Percentiles rank a stretch among this genome's conserved stretches.
Evolutionary conservation across 352 stramenopile genomes (phyloP).

Genomic region (Vaucheria bursata): DNA sequence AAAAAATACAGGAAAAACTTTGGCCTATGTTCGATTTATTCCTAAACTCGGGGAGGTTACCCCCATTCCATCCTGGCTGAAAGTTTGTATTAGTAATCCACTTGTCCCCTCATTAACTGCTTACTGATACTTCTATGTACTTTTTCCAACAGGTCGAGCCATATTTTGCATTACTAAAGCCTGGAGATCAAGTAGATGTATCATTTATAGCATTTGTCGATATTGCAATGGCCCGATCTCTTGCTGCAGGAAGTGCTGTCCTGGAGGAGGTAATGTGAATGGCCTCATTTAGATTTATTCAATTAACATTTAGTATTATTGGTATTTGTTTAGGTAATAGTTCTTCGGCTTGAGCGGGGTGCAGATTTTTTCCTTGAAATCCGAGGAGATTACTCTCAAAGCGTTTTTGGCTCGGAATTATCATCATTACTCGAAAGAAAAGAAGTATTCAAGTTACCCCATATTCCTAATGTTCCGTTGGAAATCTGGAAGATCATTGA

Average conservation of each 20-base stretch:
- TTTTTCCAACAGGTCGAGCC: conserved; percentile 31
- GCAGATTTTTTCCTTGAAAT: conserved; percentile 39
- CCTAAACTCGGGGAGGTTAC: conserved; percentile 31
- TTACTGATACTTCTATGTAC: background rate
- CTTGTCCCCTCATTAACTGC: background rate
- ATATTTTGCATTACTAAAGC: conserved; percentile 29
- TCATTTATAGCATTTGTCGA: conserved; percentile 24
- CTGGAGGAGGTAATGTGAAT: conserved; percentile 21
- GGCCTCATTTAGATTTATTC: background rate
- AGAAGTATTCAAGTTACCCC: background rate
- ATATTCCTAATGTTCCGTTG: background rate
- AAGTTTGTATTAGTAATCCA: background rate
- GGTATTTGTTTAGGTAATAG: background rate
- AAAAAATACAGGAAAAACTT: conserved; percentile 9
- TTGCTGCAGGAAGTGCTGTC: background rate
- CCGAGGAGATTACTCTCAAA: conserved; percentile 17
- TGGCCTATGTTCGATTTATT: conserved; percentile 37
- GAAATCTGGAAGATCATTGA: conserved; percentile 1
- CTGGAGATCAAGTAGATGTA: conserved; percentile 21
- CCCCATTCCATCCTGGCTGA: conserved; percentile 5
- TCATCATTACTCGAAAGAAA: conserved; percentile 12
- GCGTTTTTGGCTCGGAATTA: conserved; percentile 32
- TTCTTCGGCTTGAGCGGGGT: conserved; percentile 33
- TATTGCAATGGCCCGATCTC: conserved; percentile 18
- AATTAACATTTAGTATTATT: background rate